phyloP scores from a whole-genome alignment of 257 asterid species.

The Solanum rostratum region DNA sequence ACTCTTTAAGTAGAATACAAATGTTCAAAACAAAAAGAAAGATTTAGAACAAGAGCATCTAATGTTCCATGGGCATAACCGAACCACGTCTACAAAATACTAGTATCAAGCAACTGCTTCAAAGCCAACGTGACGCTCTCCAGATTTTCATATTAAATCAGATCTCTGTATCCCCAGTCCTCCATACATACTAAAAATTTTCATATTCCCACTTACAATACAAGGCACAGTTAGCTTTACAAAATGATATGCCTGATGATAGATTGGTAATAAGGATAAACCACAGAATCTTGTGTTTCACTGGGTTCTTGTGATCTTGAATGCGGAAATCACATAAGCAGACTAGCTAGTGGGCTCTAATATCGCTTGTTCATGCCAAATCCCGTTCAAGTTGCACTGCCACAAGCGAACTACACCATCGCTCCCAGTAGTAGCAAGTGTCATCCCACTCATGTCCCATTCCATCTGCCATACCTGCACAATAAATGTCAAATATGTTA shows the following conservation, averaged over 20 bases:
- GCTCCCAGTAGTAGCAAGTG: slow-evolving; percentile 67
- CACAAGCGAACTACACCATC: slow-evolving; percentile 77
- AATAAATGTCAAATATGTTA: neutral
- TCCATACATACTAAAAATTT: neutral
- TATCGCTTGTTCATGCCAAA: slow-evolving; percentile 72
- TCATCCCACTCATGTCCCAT: slow-evolving; percentile 98
- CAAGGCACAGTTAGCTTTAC: neutral
- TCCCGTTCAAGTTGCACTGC: slow-evolving; percentile 73
- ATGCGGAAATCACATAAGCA: neutral
- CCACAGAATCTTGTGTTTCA: neutral
- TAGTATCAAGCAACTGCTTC: neutral
- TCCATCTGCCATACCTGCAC: slow-evolving; percentile 83
- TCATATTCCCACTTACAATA: neutral
- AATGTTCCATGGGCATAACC: neutral
- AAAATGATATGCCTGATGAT: neutral
- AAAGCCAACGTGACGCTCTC: neutral
- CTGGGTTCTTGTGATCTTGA: neutral
- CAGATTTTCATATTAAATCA: neutral
- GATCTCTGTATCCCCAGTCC: neutral
- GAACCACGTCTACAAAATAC: neutral
- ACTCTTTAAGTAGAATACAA: too few species aligned
- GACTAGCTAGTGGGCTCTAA: slow-evolving; percentile 36
- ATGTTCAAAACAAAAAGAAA: too few species aligned
- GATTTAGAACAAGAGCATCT: too few species aligned
- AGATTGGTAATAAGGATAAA: neutral